Evolutionary conservation across 1,139 yeast species (phyloP).

Genomic region (Keqinozyma sinolaborantium): DNA sequence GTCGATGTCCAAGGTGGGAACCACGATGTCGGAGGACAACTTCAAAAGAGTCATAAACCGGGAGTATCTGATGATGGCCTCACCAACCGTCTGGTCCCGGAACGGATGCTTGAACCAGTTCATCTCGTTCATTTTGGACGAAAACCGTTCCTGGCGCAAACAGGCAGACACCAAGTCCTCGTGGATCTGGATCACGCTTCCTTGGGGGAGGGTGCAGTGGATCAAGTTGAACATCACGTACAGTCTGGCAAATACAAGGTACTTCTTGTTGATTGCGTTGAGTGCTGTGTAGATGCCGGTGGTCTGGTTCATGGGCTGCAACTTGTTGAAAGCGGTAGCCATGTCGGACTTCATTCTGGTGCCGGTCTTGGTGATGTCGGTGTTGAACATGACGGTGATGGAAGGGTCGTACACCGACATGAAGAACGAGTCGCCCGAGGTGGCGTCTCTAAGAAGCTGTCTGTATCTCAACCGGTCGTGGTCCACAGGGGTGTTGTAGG

Average conservation of each 20-base stretch:
- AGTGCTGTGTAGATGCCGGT: too few species aligned
- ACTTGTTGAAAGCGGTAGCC: not conserved
- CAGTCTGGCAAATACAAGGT: conserved; percentile 8
- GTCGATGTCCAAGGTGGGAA: conserved; percentile 40
- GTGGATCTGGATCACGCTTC: conserved; percentile 13
- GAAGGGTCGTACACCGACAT: too few species aligned
- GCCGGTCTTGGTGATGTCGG: not conserved
- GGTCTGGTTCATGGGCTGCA: not conserved
- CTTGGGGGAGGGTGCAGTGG: conserved; percentile 12
- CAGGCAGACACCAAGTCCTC: conserved; percentile 32
- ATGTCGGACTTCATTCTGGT: too few species aligned
- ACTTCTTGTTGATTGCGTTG: conserved; percentile 1
- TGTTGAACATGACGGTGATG: not conserved
- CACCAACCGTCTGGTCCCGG: conserved; percentile 15
- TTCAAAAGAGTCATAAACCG: conserved; percentile 21
- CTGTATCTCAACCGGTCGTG: conserved; percentile 19
- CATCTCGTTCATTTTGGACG: conserved; percentile 23
- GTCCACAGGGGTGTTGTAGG: conserved; percentile 6
- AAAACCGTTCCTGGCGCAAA: conserved; percentile 28
- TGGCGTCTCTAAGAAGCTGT: conserved; percentile 17
- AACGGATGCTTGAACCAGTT: conserved; percentile 26
- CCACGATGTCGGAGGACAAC: conserved; percentile 12
- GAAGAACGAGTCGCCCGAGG: not conserved
- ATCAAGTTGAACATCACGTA: conserved; percentile 17
- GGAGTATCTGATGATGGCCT: conserved; percentile 20